phyloP scores from a whole-genome alignment of 768 basidiomycete species.

The Tulasnella sp. region DNA sequence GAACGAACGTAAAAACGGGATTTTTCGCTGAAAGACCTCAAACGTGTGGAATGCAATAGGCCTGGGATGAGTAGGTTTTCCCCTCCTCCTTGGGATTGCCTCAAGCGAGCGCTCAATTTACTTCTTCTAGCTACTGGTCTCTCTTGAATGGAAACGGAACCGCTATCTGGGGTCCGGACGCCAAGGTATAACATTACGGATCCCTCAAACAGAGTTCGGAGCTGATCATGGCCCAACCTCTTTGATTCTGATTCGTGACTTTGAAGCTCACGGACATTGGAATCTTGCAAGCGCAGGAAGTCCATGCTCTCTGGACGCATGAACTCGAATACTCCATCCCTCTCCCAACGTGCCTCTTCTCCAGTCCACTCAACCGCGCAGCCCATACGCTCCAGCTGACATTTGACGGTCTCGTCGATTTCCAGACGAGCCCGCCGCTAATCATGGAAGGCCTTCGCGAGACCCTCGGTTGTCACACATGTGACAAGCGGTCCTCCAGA shows the following conservation, averaged over 20 bases:
- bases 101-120: background rate
- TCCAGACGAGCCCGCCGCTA: conserved; percentile 25
- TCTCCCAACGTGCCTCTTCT: conserved; percentile 46
- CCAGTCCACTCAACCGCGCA: conserved; percentile 55
- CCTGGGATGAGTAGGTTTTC: conserved; percentile 50
- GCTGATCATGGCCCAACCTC: background rate
- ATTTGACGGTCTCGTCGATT: conserved; percentile 33
- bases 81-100: background rate
- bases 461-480: conserved; percentile 56
- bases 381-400: conserved; percentile 45
- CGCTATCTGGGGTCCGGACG: conserved; percentile 50
- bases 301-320: conserved; percentile 37
- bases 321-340: conserved; percentile 39
- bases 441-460: conserved; percentile 62
- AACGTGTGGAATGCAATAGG: conserved; percentile 26
- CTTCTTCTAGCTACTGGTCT: conserved; percentile 15
- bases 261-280: conserved; percentile 43
- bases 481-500: conserved; percentile 48
- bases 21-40: no score
- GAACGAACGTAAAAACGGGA: no score
- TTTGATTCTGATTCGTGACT: no score
- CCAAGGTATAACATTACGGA: background rate
- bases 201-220: background rate
- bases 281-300: conserved; percentile 41
- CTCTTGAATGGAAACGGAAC: conserved; percentile 45